phyloP scores from a whole-genome alignment of 1,139 yeast species.

The Magnusiomyces magnusii region DNA sequence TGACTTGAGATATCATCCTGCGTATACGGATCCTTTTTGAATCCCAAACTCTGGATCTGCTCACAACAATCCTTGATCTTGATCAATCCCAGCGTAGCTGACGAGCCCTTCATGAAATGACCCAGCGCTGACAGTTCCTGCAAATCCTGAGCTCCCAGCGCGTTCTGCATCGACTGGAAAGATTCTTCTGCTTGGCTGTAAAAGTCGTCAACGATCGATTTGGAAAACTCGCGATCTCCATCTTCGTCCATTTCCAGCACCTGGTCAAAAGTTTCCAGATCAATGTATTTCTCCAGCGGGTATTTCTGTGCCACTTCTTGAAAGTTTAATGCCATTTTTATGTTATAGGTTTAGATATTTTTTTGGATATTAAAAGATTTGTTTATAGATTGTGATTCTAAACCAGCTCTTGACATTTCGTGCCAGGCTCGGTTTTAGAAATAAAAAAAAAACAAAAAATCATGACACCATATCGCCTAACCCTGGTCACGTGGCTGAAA shows the following conservation, averaged over 20 bases:
- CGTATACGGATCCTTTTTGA: slow-evolving; percentile 33
- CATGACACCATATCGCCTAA: too few relatives aligned
- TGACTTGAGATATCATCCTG: background rate
- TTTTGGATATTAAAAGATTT: too few relatives aligned
- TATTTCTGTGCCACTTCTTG: background rate
- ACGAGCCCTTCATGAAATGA: slow-evolving; percentile 90
- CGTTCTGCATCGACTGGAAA: slow-evolving; percentile 59
- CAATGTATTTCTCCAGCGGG: slow-evolving; percentile 50
- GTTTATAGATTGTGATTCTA: too few relatives aligned
- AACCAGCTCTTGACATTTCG: too few relatives aligned
- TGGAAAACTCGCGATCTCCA: slow-evolving; percentile 72
- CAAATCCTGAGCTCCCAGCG: slow-evolving; percentile 44
- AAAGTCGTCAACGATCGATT: slow-evolving; percentile 68
- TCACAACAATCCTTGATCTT: slow-evolving; percentile 84
- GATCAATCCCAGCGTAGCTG: slow-evolving; percentile 85
- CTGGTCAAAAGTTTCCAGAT: slow-evolving; percentile 86
- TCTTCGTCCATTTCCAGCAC: slow-evolving; percentile 91
- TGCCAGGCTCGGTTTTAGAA: too few relatives aligned
- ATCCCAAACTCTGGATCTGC: slow-evolving; percentile 85
- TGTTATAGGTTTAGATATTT: too few relatives aligned
- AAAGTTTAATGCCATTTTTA: background rate
- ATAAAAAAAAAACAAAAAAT: too few relatives aligned
- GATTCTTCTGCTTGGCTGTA: slow-evolving; percentile 86
- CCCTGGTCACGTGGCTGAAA: too few relatives aligned
- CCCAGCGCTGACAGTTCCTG: slow-evolving; percentile 67